phyloP scores from a whole-genome alignment of 176 grass and related monocot species.

The Hsuehochloa calcarea region DNA sequence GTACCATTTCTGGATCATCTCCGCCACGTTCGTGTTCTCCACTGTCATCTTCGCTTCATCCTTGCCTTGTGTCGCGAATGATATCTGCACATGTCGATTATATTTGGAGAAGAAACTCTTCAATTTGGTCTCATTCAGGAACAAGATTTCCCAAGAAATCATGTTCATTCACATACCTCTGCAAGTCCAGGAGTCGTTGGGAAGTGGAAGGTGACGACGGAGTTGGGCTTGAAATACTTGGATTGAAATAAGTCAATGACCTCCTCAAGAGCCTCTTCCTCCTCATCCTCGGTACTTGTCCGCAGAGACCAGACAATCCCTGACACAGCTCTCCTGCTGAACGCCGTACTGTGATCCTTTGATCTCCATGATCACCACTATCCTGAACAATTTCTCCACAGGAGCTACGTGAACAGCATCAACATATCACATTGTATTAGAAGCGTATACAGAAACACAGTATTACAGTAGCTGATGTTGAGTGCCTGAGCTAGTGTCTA shows the following conservation, averaged over 20 bases:
- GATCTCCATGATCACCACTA: slow-evolving; percentile 93
- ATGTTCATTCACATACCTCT: background rate
- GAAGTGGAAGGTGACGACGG: slow-evolving; percentile 69
- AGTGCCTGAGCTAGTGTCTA: background rate
- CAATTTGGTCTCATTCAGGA: background rate
- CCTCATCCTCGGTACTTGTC: slow-evolving; percentile 74
- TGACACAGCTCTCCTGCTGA: slow-evolving; percentile 77
- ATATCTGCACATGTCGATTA: slow-evolving; percentile 33
- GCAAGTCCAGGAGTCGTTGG: background rate
- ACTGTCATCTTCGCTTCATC: slow-evolving; percentile 46
- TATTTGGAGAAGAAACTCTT: too few species aligned
- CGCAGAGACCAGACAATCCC: slow-evolving; percentile 54
- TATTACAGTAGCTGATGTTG: background rate
- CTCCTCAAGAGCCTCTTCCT: slow-evolving; percentile 76
- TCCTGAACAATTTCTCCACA: slow-evolving; percentile 62
- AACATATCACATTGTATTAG: background rate
- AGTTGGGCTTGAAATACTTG: slow-evolving; percentile 68
- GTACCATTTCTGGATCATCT: slow-evolving; percentile 85
- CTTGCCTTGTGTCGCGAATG: slow-evolving; percentile 67
- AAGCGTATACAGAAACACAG: background rate
- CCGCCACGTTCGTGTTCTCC: slow-evolving; percentile 51
- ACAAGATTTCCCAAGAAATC: background rate
- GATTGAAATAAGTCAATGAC: slow-evolving; percentile 63
- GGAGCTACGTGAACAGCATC: slow-evolving; percentile 43
- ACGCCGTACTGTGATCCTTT: slow-evolving; percentile 89